A percentile compares a stretch with the other conserved stretches of the same genome.
phyloP scores from a whole-genome alignment of 805 yeast species.

The Metschnikowia baotianmanensis region DNA sequence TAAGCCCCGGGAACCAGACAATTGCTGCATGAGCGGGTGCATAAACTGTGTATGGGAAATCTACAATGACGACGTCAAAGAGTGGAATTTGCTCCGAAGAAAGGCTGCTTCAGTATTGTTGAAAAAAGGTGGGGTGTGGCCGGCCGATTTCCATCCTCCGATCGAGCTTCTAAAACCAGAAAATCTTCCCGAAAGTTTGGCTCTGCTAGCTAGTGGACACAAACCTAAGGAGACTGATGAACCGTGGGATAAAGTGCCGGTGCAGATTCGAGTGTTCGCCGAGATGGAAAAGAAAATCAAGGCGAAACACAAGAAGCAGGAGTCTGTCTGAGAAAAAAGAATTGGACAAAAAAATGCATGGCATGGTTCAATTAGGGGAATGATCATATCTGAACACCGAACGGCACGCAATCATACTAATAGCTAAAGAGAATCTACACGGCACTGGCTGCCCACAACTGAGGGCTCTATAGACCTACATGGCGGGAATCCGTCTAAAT shows the following conservation, averaged over 20 bases:
- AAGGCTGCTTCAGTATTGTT: constrained; percentile 50
- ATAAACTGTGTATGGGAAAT: constrained; percentile 96
- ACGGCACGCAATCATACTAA: too few species aligned
- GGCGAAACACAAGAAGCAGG: constrained; percentile 24
- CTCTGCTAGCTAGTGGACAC: constrained; percentile 15
- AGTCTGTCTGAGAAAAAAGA: too few species aligned
- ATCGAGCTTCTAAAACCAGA: constrained; percentile 27
- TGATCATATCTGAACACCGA: too few species aligned
- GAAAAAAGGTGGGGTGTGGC: constrained; percentile 43
- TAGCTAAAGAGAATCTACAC: too few species aligned
- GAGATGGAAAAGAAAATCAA: constrained; percentile 72
- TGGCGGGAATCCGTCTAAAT: not conserved
- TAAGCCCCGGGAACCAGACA: constrained; percentile 87
- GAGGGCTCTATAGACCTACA: not conserved
- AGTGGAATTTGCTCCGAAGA: constrained; percentile 65
- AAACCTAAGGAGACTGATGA: constrained; percentile 17
- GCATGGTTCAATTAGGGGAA: not conserved
- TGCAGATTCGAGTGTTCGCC: constrained; percentile 77
- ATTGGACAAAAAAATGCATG: too few species aligned
- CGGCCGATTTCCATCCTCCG: constrained; percentile 43
- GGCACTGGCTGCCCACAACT: not conserved
- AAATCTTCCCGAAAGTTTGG: constrained; percentile 37
- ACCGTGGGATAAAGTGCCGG: constrained; percentile 57
- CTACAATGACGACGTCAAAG: constrained; percentile 80
- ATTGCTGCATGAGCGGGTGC: constrained; percentile 98